These are phyloP conservation scores for Starmera stellimalicola DNA, from an alignment of 1,139 yeast genomes.

Conservation along the genomic window DNA sequence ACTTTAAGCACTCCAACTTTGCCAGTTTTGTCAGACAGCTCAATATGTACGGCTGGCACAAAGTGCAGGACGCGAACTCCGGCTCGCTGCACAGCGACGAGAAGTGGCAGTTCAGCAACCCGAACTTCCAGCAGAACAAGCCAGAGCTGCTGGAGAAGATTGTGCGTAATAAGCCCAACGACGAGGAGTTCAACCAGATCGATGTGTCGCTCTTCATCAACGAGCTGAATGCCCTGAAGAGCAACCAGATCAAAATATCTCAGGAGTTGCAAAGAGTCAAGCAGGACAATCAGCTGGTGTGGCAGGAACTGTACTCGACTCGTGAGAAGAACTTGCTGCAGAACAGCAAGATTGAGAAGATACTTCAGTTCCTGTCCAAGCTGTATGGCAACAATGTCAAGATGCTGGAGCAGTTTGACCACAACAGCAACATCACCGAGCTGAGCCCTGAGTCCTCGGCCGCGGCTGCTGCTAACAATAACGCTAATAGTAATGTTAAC, in stretches of 20 bases:
- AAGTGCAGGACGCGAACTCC: slow-evolving; percentile 51
- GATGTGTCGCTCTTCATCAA: slow-evolving; percentile 50
- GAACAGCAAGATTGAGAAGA: slow-evolving; percentile 80
- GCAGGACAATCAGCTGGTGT: slow-evolving; percentile 78
- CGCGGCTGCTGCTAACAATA: slow-evolving; percentile 5
- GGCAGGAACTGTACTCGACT: slow-evolving; percentile 82
- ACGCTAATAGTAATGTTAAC: slow-evolving; percentile 3
- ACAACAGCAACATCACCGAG: too few species aligned
- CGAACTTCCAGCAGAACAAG: slow-evolving; percentile 67
- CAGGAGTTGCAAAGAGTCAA: slow-evolving; percentile 78
- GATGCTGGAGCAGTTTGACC: slow-evolving; percentile 12
- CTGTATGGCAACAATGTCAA: slow-evolving; percentile 47
- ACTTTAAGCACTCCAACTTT: slow-evolving; percentile 90
- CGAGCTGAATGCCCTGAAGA: slow-evolving; percentile 70
- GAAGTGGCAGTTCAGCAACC: slow-evolving; percentile 92
- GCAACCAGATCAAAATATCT: slow-evolving; percentile 70
- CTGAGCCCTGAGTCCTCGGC: too few species aligned
- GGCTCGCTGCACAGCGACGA: slow-evolving; percentile 61
- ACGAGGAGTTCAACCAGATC: slow-evolving; percentile 25
- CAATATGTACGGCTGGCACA: slow-evolving; percentile 98
- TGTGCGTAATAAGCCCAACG: slow-evolving; percentile 56
- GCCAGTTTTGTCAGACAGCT: slow-evolving; percentile 92
- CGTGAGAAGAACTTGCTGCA: slow-evolving; percentile 82
- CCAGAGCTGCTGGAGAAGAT: slow-evolving; percentile 65
- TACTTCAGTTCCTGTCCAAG: slow-evolving; percentile 77